phyloP scores from a whole-genome alignment of 164 flowering plant genomes.

The Tinospora cordifolia region DNA sequence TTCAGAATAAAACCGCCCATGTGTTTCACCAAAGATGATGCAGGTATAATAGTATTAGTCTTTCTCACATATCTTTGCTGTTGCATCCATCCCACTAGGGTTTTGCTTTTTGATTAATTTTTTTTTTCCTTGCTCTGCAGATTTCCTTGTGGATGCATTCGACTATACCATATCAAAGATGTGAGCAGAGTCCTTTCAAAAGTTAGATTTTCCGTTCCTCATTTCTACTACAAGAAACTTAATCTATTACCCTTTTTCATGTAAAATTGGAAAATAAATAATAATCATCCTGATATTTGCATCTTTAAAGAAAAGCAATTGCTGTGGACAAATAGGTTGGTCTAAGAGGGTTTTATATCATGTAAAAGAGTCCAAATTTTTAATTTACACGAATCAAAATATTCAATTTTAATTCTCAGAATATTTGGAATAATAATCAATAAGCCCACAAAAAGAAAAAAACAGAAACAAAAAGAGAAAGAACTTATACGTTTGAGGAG shows the following conservation, averaged over 20 bases:
- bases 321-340: not conserved
- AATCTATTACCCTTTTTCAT: too few species aligned
- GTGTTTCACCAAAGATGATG: constrained; percentile 91
- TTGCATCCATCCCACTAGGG: not conserved
- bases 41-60: constrained; percentile 42
- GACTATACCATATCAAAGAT: constrained; percentile 69
- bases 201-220: not conserved
- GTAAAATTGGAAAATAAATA: not conserved
- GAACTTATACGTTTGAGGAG: too few species aligned
- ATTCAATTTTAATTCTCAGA: too few species aligned
- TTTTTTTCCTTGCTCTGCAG: constrained; percentile 33
- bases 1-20: constrained; percentile 95
- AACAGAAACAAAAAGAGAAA: too few species aligned
- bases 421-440: too few species aligned
- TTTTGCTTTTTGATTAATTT: not conserved
- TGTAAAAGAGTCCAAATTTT: too few species aligned
- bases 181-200: constrained; percentile 23
- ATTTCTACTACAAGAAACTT: too few species aligned
- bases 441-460: too few species aligned
- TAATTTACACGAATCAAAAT: too few species aligned
- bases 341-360: not conserved
- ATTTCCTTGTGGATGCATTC: constrained; percentile 84
- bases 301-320: not conserved
- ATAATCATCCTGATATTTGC: not conserved
- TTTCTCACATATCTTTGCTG: not conserved